Conservation (phyloP, 805 yeast genomes). For the Saturnispora ahearnii region DNA sequence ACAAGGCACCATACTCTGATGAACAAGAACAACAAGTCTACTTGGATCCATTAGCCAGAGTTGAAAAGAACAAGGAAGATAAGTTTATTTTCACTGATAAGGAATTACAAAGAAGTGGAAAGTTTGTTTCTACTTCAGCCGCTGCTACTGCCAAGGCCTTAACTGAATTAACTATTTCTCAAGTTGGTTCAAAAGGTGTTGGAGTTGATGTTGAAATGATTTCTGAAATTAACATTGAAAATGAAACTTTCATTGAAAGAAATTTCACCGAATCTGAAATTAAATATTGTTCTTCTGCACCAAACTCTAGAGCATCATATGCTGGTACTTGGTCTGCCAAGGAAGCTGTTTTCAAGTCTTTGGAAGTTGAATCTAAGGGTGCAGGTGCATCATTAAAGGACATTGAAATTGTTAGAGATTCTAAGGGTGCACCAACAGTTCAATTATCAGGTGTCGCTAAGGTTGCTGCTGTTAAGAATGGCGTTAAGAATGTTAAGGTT, state of each 20-base stretch:
- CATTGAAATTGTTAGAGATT: slow-evolving; percentile 73
- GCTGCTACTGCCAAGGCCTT: slow-evolving; percentile 58
- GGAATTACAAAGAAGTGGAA: slow-evolving; percentile 37
- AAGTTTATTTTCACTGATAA: slow-evolving; percentile 41
- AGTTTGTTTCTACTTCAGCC: slow-evolving; percentile 40
- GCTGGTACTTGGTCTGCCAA: slow-evolving; percentile 99
- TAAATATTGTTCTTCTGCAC: slow-evolving; percentile 62
- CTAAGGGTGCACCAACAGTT: slow-evolving; percentile 78
- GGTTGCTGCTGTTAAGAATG: slow-evolving; percentile 60
- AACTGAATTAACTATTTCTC: slow-evolving; percentile 40
- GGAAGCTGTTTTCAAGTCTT: slow-evolving; percentile 96
- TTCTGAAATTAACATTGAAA: slow-evolving; percentile 71
- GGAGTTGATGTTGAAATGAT: slow-evolving; percentile 97
- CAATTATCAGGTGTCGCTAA: slow-evolving; percentile 67
- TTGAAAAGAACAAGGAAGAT: slow-evolving; percentile 30
- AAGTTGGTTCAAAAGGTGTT: slow-evolving; percentile 50
- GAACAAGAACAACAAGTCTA: slow-evolving; percentile 85
- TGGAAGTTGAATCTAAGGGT: slow-evolving; percentile 83
- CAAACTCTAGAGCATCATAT: slow-evolving; percentile 79
- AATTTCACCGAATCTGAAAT: slow-evolving; percentile 83
- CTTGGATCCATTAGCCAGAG: slow-evolving; percentile 92
- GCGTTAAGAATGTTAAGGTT: slow-evolving; percentile 65
- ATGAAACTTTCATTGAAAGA: slow-evolving; percentile 83
- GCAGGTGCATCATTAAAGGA: slow-evolving; percentile 92
- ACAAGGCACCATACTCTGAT: slow-evolving; percentile 83